Conservation (phyloP, 1,284 basidiomycete species). For the Leccinum solheimii region DNA sequence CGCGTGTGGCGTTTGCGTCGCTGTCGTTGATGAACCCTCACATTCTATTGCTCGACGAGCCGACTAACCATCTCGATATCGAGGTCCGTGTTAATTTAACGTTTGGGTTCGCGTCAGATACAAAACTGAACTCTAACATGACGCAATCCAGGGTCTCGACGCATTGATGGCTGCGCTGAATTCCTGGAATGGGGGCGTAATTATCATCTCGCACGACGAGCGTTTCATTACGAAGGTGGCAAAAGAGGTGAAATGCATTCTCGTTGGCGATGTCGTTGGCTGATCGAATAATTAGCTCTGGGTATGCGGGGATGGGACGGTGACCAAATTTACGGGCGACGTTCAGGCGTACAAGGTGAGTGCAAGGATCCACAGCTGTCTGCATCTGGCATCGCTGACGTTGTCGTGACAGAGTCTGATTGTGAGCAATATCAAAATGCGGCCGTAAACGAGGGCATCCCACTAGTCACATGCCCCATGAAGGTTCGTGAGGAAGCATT, state of each 20-base stretch:
- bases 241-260: slow-evolving; percentile 53
- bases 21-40: slow-evolving; percentile 88
- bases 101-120: background rate
- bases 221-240: slow-evolving; percentile 87
- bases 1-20: slow-evolving; percentile 93
- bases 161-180: slow-evolving; percentile 89
- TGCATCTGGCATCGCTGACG: slow-evolving; percentile 1
- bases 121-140: background rate
- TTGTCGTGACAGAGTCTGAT: slow-evolving; percentile 59
- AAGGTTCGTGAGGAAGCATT: background rate
- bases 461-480: background rate
- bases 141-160: slow-evolving; percentile 73
- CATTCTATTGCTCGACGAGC: slow-evolving; percentile 90
- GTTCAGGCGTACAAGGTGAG: slow-evolving; percentile 89
- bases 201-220: slow-evolving; percentile 93
- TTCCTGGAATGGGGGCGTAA: slow-evolving; percentile 95
- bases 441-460: slow-evolving; percentile 37
- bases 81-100: slow-evolving; percentile 49
- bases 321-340: slow-evolving; percentile 86
- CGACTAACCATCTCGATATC: slow-evolving; percentile 97
- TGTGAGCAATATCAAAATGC: slow-evolving; percentile 75
- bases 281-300: slow-evolving; percentile 56
- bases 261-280: background rate
- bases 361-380: background rate
- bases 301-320: slow-evolving; percentile 88